Conservation (phyloP, 176 grass and related monocot genomes). For the Echinochloa phyllopogon region DNA sequence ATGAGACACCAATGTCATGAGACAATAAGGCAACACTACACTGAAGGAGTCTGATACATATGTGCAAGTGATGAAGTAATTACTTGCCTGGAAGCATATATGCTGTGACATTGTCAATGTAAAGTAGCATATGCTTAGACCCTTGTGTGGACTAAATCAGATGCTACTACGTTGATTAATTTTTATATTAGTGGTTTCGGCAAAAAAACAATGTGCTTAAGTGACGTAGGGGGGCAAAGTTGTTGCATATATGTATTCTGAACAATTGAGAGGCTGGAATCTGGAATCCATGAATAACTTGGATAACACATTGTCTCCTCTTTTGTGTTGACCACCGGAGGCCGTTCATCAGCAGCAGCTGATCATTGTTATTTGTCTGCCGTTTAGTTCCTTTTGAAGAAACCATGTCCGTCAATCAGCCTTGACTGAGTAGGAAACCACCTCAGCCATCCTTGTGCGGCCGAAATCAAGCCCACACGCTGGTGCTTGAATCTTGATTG, state of each 20-base stretch:
- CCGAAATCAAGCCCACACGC: not conserved
- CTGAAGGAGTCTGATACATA: not conserved
- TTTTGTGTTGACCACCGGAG: not conserved
- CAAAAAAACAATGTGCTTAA: not conserved
- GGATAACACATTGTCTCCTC: not conserved
- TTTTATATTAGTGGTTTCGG: not conserved
- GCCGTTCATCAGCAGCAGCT: not conserved
- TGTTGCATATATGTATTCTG: not conserved
- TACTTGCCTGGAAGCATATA: not conserved
- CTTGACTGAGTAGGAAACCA: not conserved
- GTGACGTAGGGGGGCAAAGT: not conserved
- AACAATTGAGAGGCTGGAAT: not conserved
- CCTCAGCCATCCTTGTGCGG: not conserved
- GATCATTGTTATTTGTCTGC: not conserved
- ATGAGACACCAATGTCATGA: constrained; percentile 3
- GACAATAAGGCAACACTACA: not conserved
- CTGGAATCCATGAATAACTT: not conserved
- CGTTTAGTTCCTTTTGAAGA: not conserved
- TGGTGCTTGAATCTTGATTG: constrained; percentile 5
- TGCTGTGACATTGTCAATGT: not conserved
- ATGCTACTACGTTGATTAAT: not conserved
- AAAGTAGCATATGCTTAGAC: not conserved
- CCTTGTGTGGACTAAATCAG: not conserved
- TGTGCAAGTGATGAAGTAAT: constrained; percentile 1
- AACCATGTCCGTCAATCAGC: not conserved